Evolutionary conservation across 2,329 filamentous ascomycete genomes (phyloP).

Genomic region (Pestalotiopsis sp.): DNA sequence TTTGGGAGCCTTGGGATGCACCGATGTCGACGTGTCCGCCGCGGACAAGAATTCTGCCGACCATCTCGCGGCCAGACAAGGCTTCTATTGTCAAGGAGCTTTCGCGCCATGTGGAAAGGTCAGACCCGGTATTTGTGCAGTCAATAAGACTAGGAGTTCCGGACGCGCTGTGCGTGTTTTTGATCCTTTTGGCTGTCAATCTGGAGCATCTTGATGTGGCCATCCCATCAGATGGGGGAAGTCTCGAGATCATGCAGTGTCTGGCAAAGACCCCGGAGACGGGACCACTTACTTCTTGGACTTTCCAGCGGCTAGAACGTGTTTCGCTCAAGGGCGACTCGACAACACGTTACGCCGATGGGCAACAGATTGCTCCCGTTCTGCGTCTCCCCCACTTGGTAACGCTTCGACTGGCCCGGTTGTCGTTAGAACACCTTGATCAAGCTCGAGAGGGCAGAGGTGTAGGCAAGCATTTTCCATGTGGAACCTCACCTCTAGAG

Average conservation of each 20-base stretch:
- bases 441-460: not conserved
- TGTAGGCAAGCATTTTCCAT: not conserved
- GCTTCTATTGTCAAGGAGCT: not conserved
- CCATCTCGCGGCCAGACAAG: not conserved
- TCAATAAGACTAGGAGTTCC: not conserved
- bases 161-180: not conserved
- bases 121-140: not conserved
- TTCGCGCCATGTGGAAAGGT: not conserved
- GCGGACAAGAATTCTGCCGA: not conserved
- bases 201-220: not conserved
- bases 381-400: not conserved
- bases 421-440: not conserved
- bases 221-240: not conserved
- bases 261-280: not conserved
- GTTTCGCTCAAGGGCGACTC: not conserved
- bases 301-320: not conserved
- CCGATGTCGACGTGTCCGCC: not conserved
- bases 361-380: not conserved
- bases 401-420: not conserved
- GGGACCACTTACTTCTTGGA: not conserved
- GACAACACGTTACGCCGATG: not conserved
- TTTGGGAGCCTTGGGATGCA: not conserved
- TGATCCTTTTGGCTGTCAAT: not conserved
- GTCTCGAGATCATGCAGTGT: not conserved
- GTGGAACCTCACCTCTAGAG: not conserved